Evolutionary conservation across 805 yeast genomes (phyloP).

Genomic region (Nakazawaea anatomiae): DNA sequence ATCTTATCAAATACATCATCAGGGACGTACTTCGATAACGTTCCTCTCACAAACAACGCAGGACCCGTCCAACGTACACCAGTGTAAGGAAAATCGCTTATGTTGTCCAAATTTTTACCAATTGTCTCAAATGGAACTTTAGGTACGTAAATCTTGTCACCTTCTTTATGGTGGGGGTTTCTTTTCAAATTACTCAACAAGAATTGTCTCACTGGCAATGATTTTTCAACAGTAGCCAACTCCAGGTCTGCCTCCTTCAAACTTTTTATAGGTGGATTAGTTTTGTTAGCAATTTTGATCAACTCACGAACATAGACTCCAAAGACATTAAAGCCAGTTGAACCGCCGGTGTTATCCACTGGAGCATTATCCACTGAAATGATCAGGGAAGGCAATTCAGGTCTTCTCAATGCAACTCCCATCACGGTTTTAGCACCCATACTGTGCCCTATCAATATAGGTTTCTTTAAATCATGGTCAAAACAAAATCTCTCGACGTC

Average conservation of each 20-base stretch:
- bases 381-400: constrained; percentile 53
- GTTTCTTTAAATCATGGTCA: constrained; percentile 37
- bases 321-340: constrained; percentile 40
- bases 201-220: constrained; percentile 64
- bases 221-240: constrained; percentile 57
- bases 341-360: constrained; percentile 47
- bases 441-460: constrained; percentile 73
- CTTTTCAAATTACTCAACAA: constrained; percentile 61
- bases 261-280: constrained; percentile 33
- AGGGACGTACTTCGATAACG: constrained; percentile 68
- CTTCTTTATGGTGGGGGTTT: constrained; percentile 31
- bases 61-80: constrained; percentile 65
- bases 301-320: constrained; percentile 62
- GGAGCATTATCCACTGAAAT: constrained; percentile 92
- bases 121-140: constrained; percentile 71
- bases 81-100: constrained; percentile 76
- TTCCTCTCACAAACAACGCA: constrained; percentile 73
- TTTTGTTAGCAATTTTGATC: constrained; percentile 46
- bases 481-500: constrained; percentile 75
- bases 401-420: constrained; percentile 72
- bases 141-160: constrained; percentile 31
- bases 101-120: constrained; percentile 54
- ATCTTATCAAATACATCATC: constrained; percentile 75
- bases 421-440: constrained; percentile 95
- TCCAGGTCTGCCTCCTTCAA: constrained; percentile 64